Evolutionary conservation across 2,329 filamentous ascomycete species (phyloP), one percentile per base, ranked within the genome.

Genomic region (Diaporthe aspalathi): DNA sequence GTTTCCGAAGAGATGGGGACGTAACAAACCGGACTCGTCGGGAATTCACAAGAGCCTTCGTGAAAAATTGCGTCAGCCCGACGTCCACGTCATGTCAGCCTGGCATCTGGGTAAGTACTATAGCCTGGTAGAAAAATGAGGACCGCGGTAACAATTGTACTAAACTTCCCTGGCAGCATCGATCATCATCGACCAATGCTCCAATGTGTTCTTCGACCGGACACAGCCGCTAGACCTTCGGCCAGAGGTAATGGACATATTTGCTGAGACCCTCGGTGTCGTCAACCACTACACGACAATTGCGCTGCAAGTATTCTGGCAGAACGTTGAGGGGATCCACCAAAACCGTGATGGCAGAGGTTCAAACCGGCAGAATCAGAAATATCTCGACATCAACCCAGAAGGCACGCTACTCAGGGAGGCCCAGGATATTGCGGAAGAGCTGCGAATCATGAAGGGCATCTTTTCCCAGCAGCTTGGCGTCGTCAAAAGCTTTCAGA

Each of bases 181-280:
- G 14, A 60, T 72, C n/a, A 70, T 72, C 4, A 70, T 72, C 16
- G 70, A 72, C 16, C 70, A 72, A 53, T 70, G 70, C 22, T 72
- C 70, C n/a, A 70, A 66, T 14, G 70, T 72, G 3, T 72, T 72
- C 35, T 72, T 72, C 14, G 70, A 72, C 22, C 57, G 70, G 20
- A 72, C 70, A 5, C 53, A 47, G 9, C 70, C 70, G 1, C 22
- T 72, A 7, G 70, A 70, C 16, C 43, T 70, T 1, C 24, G 70
- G 4, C 70, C 70, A 1, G 70, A 72, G 16, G 67, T 72, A 8
- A 70, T 70, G 70, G 70, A 70, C 16, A 50, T 72, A 8, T 72
- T 72, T 14, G 45, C 70, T 1, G 67, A 67, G 7, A 40, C 70
- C 1, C 29, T 71, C 22, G 50, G 60, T 11, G 29, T 22, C 0